A percentile compares a stretch with the other conserved stretches of the same genome.
Conservation (phyloP, 2,329 filamentous ascomycete genomes). For the Dissoconium aciculare region DNA sequence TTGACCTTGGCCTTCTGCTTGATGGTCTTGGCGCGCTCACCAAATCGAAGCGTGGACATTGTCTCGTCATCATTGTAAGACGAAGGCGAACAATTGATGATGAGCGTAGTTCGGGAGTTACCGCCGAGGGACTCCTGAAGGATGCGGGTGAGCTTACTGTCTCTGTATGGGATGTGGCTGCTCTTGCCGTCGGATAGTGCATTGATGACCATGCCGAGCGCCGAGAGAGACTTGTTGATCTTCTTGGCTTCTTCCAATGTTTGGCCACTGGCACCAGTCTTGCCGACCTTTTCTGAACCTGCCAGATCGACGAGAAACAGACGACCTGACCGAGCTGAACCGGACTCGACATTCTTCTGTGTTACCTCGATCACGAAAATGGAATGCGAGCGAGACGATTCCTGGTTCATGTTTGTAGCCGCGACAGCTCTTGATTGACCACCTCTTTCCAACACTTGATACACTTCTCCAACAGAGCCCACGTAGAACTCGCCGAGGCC, state of each 20-base stretch:
- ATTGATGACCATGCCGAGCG: conserved; percentile 98
- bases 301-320: conserved; percentile 96
- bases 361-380: conserved; percentile 96
- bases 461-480: conserved; percentile 87
- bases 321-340: conserved; percentile 88
- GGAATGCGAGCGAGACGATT: conserved; percentile 93
- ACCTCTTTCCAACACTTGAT: conserved; percentile 89
- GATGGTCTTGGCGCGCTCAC: conserved; percentile 92
- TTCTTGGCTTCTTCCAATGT: conserved; percentile 98
- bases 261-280: conserved; percentile 93
- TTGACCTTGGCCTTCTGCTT: conserved; percentile 99
- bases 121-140: conserved; percentile 93
- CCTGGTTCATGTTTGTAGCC: conserved; percentile 97
- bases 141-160: conserved; percentile 94
- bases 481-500: conserved; percentile 90
- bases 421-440: conserved; percentile 81
- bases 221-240: conserved; percentile 99
- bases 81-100: conserved; percentile 98
- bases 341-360: conserved; percentile 94
- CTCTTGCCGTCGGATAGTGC: conserved; percentile 93
- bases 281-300: conserved; percentile 95
- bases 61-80: conserved; percentile 97
- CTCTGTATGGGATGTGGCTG: conserved; percentile 86
- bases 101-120: conserved; percentile 94
- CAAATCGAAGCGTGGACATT: conserved; percentile 78